Conservation (phyloP, 2,329 filamentous ascomycete species). For the Alternaria triticina region DNA sequence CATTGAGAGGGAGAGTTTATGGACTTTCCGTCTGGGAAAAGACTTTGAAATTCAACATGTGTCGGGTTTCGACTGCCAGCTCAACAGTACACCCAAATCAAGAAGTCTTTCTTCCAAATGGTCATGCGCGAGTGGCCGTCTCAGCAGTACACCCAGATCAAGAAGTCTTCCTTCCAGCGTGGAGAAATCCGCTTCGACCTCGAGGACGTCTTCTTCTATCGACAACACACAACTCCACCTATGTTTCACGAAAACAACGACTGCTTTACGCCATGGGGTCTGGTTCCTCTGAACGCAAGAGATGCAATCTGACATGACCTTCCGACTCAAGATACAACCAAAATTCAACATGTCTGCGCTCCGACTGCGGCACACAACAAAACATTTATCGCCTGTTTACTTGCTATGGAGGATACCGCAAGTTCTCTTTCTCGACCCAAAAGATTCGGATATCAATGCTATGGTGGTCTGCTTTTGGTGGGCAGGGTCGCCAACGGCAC, state of each 20-base stretch:
- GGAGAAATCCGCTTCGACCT: conserved; percentile 60
- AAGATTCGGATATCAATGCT: too few species aligned
- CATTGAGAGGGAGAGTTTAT: too few species aligned
- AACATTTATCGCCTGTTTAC: rapidly evolving
- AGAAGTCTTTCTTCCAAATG: conserved; percentile 78
- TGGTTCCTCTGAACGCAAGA: not conserved
- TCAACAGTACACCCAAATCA: conserved; percentile 71
- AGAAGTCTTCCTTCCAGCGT: conserved; percentile 79
- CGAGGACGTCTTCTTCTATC: conserved; percentile 68
- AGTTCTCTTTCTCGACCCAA: too few species aligned
- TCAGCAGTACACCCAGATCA: conserved; percentile 71
- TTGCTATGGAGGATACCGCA: not conserved
- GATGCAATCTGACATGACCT: not conserved
- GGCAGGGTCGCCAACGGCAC: conserved; percentile 75
- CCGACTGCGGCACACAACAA: not conserved
- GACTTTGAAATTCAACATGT: not conserved
- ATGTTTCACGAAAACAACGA: not conserved
- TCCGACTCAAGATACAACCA: not conserved
- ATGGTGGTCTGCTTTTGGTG: too few species aligned
- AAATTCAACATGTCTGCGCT: rapidly evolving
- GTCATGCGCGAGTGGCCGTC: conserved; percentile 79
- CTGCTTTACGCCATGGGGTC: rapidly evolving
- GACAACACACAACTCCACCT: not conserved
- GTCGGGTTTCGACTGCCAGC: conserved; percentile 30
- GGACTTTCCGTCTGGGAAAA: not conserved